Base-by-base conservation (phyloP, 208 protist species). In the Lotmaria passim region DNA sequence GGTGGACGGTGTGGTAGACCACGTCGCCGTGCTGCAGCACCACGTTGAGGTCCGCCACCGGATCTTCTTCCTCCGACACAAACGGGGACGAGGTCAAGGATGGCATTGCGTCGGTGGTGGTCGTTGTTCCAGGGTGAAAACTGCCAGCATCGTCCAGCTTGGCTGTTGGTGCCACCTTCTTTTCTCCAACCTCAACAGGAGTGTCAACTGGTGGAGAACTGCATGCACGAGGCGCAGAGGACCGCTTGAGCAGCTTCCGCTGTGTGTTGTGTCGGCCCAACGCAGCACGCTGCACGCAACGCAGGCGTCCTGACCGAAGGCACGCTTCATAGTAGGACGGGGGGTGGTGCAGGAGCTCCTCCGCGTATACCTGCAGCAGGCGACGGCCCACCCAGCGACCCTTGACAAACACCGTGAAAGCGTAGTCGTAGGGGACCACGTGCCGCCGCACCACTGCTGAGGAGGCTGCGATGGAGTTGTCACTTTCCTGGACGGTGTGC, bases 331-430 rank as follows among this genome's bases (percentile, higher is more conserved):
- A 98, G 77, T 98, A 98, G 17, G 50, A 74, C 2, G 77, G 82
- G 0, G 83, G 76, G 73, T 97, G 86, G 51, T 93, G 89, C 0
- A 76, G 61, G 19, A 98, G 95, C 58, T 99, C 96, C 34, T 82
- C 65, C 14, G 71, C 58, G 69, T 98, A 98, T 7, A 98, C 79
- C 24, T 95, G 84, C 19, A 98, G 53, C n/a, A 98, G 48, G 0
- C 50, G 53, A 2, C 74, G 78, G 26, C 95, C 96, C 5, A 95
- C 78, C 96, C 97, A 99, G 5, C 97, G 79, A 0, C 93, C 93
- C 67, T 98, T 98, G 26, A 89, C 94, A 69, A 93, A 93, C 0
- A 95, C 91, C 24, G 81, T 85, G 75, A 98, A 98, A 31, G 79
- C 81, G 63, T 87, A 97, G 55, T 90, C 75, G 73, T 99, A 98